Conservation (phyloP, 169 alveolate species). For the Eimeria zaria region DNA sequence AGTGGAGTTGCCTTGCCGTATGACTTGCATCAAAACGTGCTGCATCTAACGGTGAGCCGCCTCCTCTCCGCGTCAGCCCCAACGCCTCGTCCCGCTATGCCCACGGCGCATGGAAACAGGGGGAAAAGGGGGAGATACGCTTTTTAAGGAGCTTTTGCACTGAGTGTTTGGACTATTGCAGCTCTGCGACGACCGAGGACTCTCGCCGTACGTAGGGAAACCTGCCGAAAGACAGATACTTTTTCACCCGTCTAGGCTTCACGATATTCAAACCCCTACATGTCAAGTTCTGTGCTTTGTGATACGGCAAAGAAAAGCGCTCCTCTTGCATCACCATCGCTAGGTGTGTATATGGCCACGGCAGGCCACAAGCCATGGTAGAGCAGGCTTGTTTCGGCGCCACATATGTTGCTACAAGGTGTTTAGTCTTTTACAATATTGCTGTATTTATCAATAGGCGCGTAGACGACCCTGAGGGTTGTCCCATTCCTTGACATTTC, state of each 20-base stretch:
- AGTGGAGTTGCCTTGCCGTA: too few relatives aligned
- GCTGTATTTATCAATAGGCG: background rate
- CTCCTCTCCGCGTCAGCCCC: background rate
- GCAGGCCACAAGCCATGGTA: background rate
- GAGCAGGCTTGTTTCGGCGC: background rate
- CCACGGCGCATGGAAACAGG: background rate
- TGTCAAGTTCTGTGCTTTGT: background rate
- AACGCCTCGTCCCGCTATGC: background rate
- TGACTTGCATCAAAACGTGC: too few relatives aligned
- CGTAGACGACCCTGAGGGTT: background rate
- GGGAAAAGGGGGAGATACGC: background rate
- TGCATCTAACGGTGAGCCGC: background rate
- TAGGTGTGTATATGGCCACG: background rate
- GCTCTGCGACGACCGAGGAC: background rate
- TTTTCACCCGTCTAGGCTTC: background rate
- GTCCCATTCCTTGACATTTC: background rate
- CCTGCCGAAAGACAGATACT: background rate
- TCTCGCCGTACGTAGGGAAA: background rate
- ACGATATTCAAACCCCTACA: background rate
- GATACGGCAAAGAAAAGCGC: background rate
- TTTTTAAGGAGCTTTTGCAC: background rate
- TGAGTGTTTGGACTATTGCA: background rate
- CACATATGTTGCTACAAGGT: background rate
- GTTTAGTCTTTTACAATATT: background rate
- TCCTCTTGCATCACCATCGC: background rate